A percentile compares a stretch with the other conserved stretches of the same genome.
Evolutionary conservation across 2,329 filamentous ascomycete genomes (phyloP).

Genomic region (Drechslera avenae): DNA sequence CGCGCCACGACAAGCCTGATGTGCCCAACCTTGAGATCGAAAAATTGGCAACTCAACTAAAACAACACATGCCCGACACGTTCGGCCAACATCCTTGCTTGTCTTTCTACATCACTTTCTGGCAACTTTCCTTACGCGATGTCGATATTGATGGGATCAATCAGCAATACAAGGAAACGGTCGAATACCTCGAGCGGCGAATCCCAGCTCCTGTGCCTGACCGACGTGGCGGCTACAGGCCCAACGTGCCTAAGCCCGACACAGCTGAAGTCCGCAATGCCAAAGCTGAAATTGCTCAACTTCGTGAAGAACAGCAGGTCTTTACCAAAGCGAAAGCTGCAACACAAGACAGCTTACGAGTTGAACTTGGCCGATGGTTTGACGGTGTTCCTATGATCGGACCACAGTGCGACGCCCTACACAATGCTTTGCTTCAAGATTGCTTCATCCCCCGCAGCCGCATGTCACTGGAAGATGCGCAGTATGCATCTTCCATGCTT

Average conservation of each 20-base stretch:
- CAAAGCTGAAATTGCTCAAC: slow-evolving; percentile 71
- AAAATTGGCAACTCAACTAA: slow-evolving; percentile 72
- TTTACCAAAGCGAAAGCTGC: slow-evolving; percentile 60
- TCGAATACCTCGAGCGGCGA: slow-evolving; percentile 50
- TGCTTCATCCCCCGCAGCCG: slow-evolving; percentile 89
- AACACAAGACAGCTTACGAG: slow-evolving; percentile 64
- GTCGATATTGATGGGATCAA: slow-evolving; percentile 65
- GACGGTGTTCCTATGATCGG: slow-evolving; percentile 62
- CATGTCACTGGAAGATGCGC: slow-evolving; percentile 83
- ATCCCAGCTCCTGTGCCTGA: slow-evolving; percentile 58
- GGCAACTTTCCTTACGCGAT: slow-evolving; percentile 85
- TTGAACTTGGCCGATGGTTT: slow-evolving; percentile 82
- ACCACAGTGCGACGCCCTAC: slow-evolving; percentile 64
- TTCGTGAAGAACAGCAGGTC: slow-evolving; percentile 55
- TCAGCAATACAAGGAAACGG: slow-evolving; percentile 78
- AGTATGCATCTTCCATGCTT: slow-evolving; percentile 85
- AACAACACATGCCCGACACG: slow-evolving; percentile 63
- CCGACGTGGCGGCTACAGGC: slow-evolving; percentile 70
- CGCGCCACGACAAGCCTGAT: not conserved
- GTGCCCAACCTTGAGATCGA: slow-evolving; percentile 71
- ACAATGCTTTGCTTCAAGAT: slow-evolving; percentile 81
- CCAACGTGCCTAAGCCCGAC: slow-evolving; percentile 50
- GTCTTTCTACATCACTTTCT: slow-evolving; percentile 88
- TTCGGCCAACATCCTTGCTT: slow-evolving; percentile 74
- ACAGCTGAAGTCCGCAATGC: slow-evolving; percentile 70